Evolutionary conservation across 352 stramenopile genomes (phyloP), one percentile per base, ranked within the genome.

Genomic region (Phytophthora sp.): DNA sequence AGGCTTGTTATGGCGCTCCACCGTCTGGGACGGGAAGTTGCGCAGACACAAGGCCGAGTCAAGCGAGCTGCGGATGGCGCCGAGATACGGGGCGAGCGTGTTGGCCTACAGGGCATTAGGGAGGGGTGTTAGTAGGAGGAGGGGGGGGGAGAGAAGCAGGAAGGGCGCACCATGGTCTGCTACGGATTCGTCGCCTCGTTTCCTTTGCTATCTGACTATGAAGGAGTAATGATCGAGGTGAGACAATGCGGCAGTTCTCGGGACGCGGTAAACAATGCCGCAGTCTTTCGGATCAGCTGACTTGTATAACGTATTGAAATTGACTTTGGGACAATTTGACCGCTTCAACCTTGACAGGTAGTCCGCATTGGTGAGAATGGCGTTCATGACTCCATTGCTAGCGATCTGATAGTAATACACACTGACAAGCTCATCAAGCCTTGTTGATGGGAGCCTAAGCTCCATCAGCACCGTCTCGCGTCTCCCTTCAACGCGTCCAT

Each of bases 1-100:
- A 8, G 95, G 95, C 63, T 99, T 99, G 82, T 98, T 98, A 79
- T 99, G 95, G 59, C 95, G 87, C 81, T 99, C 95, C 44, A 98
- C 92, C 20, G 91, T 89, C 66, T 98, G 93, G 56, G 95, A 98
- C n/a, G 95, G 94, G 69, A 99, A 99, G 73, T 98, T 98, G 65
- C 94, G 86, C 54, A 99, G 72, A 71, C 94, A 98, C 38, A 98
- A 70, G 55, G 91, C 89, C 41, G 87, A 89, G 70, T 97, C 91
- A 63, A 99, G 83, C 42, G 95, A 98, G 60, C 90, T 86, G 60
- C 92, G 87, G 69, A 98, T 97, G 46, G 89, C 82, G 66, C 91
- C 89, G 27, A 99, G 77, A 75, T 99, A 99, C 47, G 95, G 91
- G 49, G 91, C 90, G 38, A 97, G 84, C 16, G 89, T 95, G 69